Conservation (phyloP, 2,329 filamentous ascomycete genomes). For the Sporothrix euskadiensis region DNA sequence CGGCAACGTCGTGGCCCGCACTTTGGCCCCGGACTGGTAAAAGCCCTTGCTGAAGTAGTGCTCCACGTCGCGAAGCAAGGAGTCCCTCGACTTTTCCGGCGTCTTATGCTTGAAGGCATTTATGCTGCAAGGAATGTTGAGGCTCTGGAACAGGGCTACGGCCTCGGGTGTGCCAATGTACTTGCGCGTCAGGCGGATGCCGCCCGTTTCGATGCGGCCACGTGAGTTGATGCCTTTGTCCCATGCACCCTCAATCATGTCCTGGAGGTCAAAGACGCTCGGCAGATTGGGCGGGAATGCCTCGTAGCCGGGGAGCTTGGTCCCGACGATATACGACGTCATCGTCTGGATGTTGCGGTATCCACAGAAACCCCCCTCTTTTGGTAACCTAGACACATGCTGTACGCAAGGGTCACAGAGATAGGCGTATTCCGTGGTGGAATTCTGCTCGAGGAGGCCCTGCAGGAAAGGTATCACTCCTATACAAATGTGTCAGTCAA, state of each 20-base stretch:
- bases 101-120: constrained; percentile 57
- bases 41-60: constrained; percentile 68
- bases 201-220: constrained; percentile 79
- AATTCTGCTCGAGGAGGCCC: constrained; percentile 65
- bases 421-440: constrained; percentile 68
- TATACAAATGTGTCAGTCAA: constrained; percentile 20
- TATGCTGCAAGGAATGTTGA: constrained; percentile 68
- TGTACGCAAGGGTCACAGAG: constrained; percentile 73
- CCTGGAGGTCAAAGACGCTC: constrained; percentile 78
- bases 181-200: constrained; percentile 83
- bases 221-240: constrained; percentile 76
- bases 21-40: constrained; percentile 55
- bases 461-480: constrained; percentile 63
- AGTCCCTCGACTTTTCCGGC: constrained; percentile 50
- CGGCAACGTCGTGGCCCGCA: constrained; percentile 71
- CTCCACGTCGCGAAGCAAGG: constrained; percentile 68
- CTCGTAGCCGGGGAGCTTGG: constrained; percentile 57
- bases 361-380: constrained; percentile 87
- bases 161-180: constrained; percentile 94
- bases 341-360: constrained; percentile 96
- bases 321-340: constrained; percentile 70
- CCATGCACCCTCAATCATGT: constrained; percentile 86
- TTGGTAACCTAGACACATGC: constrained; percentile 79
- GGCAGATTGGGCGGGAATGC: constrained; percentile 65
- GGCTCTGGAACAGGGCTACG: constrained; percentile 71